Evolutionary conservation across 306 rosid species (phyloP), one percentile per base, ranked within the genome.

Genomic region (Sicyos edulis): DNA sequence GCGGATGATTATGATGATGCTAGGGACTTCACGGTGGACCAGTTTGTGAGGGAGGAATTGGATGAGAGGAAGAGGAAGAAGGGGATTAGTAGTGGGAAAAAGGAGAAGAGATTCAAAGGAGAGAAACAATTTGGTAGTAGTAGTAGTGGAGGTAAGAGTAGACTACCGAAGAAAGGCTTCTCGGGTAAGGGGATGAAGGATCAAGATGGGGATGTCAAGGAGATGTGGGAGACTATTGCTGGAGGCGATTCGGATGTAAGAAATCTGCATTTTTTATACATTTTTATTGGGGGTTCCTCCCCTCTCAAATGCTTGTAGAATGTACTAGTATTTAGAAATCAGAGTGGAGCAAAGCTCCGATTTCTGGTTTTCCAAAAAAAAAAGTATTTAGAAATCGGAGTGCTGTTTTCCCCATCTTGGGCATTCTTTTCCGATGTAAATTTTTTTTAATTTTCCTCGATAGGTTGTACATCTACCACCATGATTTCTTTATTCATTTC

Each of bases 171-270:
- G 87, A 88, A 83, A 80, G 86, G 85, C 45, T 85, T 89, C 34
- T 73, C 90, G 0, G 91, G 84, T 14, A 89, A 87, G 76, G 87
- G 80, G 12, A 83, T 87, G 59, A 90, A 80, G 82, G 97, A 91
- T 78, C 96, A 83, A 13, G 96, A 89, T 61, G 95, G 97, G 11
- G 99, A 95, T 78, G 99, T 95, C 74, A 85, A 86, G 74, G 99
- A 95, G 85, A 82, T 95, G 99, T 95, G 99, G 99, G 96, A 95
- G 74, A 84, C 92, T 10, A 80, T 95, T 79, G 96, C 92, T 13
- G 96, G 91, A 0, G 96, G 83, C 9, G 86, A 88, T 83, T 95
- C 97, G 55, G 99, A 95, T 96, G 99, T 91, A 75, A 47, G 80
- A 54, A 50, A 16, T 26, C 14, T 60, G 10, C 42, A 11, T 74